Evolutionary conservation across 495 filamentous ascomycete genomes (phyloP).

Genomic region (Penicillium samsonianum): DNA sequence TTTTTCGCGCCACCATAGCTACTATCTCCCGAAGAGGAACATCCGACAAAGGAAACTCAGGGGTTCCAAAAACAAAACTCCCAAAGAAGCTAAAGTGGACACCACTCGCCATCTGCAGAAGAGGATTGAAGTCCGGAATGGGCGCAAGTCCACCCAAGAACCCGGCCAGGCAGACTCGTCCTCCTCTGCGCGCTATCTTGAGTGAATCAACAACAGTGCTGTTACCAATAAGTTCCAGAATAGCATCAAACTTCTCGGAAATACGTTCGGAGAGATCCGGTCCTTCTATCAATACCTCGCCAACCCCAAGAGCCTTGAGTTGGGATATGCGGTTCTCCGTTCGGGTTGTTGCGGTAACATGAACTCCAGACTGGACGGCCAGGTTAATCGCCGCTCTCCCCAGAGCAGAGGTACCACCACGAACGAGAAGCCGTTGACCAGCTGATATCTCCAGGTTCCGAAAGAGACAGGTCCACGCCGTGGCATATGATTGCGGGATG

Average conservation of each 20-base stretch:
- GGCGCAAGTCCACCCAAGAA: slow-evolving; percentile 50
- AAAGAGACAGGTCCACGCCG: slow-evolving; percentile 48
- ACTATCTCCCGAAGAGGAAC: slow-evolving; percentile 47
- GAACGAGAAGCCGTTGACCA: slow-evolving; percentile 41
- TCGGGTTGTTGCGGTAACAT: slow-evolving; percentile 45
- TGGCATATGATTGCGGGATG: no score
- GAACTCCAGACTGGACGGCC: no score
- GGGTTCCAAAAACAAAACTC: slow-evolving; percentile 41
- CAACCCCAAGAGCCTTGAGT: slow-evolving; percentile 35
- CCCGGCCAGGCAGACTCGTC: slow-evolving; percentile 44
- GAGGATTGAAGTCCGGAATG: slow-evolving; percentile 48
- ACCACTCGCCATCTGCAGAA: slow-evolving; percentile 48
- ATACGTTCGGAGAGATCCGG: slow-evolving; percentile 17
- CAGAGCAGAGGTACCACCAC: slow-evolving; percentile 41
- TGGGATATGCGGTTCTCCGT: slow-evolving; percentile 25
- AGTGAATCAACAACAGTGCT: slow-evolving; percentile 45
- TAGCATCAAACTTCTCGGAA: slow-evolving; percentile 37
- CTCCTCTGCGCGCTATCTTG: slow-evolving; percentile 34
- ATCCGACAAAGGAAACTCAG: slow-evolving; percentile 44
- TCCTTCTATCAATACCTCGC: slow-evolving; percentile 30
- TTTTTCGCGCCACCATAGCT: slow-evolving; percentile 30
- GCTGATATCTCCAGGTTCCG: slow-evolving; percentile 33
- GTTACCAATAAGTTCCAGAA: slow-evolving; percentile 49
- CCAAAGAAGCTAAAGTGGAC: slow-evolving; percentile 55
- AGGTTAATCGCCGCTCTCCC: no score